Evolutionary conservation across 208 protist species (phyloP).

Genomic region (Angomonas ambiguus): DNA sequence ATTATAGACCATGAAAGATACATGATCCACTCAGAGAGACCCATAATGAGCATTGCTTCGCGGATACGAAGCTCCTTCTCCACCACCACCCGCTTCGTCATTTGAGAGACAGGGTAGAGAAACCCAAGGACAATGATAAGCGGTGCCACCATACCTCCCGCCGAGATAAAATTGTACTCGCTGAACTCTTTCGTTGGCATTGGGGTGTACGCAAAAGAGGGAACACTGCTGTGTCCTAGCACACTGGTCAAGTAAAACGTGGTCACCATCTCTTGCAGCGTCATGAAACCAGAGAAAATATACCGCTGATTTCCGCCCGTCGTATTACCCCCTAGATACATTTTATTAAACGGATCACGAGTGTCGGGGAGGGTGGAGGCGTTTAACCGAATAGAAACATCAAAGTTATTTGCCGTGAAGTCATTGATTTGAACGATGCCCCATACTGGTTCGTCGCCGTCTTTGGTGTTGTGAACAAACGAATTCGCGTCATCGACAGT

Average conservation of each 20-base stretch:
- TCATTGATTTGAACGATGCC: slow-evolving; percentile 41
- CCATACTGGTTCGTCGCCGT: slow-evolving; percentile 27
- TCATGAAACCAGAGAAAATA: slow-evolving; percentile 50
- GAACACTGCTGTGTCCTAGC: slow-evolving; percentile 2
- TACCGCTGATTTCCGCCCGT: slow-evolving; percentile 17
- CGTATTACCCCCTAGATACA: slow-evolving; percentile 27
- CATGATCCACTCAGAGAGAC: slow-evolving; percentile 51
- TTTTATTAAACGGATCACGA: background rate
- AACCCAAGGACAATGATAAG: slow-evolving; percentile 74
- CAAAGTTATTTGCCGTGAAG: slow-evolving; percentile 21
- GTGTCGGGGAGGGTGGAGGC: slow-evolving; percentile 24
- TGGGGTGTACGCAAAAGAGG: slow-evolving; percentile 25
- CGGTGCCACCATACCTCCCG: slow-evolving; percentile 33
- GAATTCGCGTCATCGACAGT: slow-evolving; percentile 11
- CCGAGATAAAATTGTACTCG: slow-evolving; percentile 27
- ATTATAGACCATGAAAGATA: slow-evolving; percentile 60
- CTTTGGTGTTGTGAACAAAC: slow-evolving; percentile 4
- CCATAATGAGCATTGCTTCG: slow-evolving; percentile 87
- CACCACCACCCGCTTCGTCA: slow-evolving; percentile 72
- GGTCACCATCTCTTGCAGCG: slow-evolving; percentile 41
- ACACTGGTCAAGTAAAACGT: slow-evolving; percentile 24
- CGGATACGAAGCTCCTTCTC: slow-evolving; percentile 86
- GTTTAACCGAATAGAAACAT: slow-evolving; percentile 46
- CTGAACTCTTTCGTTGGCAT: slow-evolving; percentile 35
- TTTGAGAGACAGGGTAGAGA: slow-evolving; percentile 71